A percentile compares a stretch with the other conserved stretches of the same genome.
Conservation (phyloP, 1,284 basidiomycete species). For the Athelia sp. region DNA sequence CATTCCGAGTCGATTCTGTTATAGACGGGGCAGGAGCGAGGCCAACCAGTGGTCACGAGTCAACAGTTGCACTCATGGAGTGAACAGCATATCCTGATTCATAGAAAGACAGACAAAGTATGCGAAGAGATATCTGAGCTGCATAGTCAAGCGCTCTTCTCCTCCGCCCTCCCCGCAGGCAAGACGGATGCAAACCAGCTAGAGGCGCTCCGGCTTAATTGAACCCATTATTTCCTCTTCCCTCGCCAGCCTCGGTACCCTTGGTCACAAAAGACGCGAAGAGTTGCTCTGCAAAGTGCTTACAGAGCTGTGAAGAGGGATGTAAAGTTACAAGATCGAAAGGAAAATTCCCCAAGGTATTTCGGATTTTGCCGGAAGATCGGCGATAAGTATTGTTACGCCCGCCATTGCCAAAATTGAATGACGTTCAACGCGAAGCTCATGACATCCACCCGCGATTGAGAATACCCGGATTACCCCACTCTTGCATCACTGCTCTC, state of each 20-base stretch:
- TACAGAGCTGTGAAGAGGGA: constrained; percentile 20
- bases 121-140: constrained; percentile 52
- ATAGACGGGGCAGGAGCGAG: no score
- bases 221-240: constrained; percentile 37
- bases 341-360: no score
- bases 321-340: constrained; percentile 2
- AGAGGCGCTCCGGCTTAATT: constrained; percentile 78
- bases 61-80: no score
- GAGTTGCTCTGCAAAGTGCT: constrained; percentile 29
- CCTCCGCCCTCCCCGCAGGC: constrained; percentile 41
- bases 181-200: constrained; percentile 30
- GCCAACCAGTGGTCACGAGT: no score
- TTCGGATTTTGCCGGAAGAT: no score
- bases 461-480: background rate
- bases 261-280: constrained; percentile 25
- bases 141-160: constrained; percentile 67
- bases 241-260: constrained; percentile 49
- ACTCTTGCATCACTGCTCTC: background rate
- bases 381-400: no score
- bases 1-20: no score
- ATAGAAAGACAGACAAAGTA: no score
- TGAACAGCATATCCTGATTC: no score
- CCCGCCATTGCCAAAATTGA: no score
- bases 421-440: background rate
- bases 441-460: background rate